A percentile compares a stretch with the other conserved stretches of the same genome.
Evolutionary conservation across 257 asterid genomes (phyloP).

Genomic region (Jaltomata sinuosa): DNA sequence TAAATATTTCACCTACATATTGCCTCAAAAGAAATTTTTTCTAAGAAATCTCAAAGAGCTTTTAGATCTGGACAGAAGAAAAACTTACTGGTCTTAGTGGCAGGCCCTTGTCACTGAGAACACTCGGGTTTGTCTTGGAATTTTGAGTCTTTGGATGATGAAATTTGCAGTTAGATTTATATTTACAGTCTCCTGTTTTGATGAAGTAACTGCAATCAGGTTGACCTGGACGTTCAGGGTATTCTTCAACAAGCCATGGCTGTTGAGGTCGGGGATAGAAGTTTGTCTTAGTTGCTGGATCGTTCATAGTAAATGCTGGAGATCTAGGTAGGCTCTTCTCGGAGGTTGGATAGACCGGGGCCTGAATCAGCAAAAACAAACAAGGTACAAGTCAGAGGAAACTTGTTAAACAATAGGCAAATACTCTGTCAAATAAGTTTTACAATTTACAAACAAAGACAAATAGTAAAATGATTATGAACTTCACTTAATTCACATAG

Average conservation of each 20-base stretch:
- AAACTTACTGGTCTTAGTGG: conserved; percentile 51
- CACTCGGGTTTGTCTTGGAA: background rate
- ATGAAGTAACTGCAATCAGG: conserved; percentile 33
- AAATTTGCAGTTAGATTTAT: conserved; percentile 25
- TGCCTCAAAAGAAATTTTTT: background rate
- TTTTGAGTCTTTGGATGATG: conserved; percentile 36
- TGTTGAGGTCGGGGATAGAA: conserved; percentile 36
- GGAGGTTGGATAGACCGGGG: conserved; percentile 41
- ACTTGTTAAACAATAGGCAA: background rate
- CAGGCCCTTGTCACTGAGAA: conserved; percentile 40
- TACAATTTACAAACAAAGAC: background rate
- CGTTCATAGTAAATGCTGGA: conserved; percentile 66
- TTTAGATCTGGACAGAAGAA: background rate
- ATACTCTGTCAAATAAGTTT: background rate
- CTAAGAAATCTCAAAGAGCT: background rate
- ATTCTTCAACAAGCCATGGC: conserved; percentile 24
- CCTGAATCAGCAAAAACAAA: conserved; percentile 32
- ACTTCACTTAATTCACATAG: background rate
- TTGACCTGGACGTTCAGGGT: conserved; percentile 47
- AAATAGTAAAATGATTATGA: background rate
- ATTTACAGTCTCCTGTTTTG: conserved; percentile 42
- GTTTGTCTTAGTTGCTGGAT: conserved; percentile 36
- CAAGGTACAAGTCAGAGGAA: background rate
- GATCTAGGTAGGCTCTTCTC: conserved; percentile 83
- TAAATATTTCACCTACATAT: background rate